These are phyloP conservation scores for Saccharomycopsis capsularis DNA, from an alignment of 805 yeast genomes.

Conservation along the genomic window DNA sequence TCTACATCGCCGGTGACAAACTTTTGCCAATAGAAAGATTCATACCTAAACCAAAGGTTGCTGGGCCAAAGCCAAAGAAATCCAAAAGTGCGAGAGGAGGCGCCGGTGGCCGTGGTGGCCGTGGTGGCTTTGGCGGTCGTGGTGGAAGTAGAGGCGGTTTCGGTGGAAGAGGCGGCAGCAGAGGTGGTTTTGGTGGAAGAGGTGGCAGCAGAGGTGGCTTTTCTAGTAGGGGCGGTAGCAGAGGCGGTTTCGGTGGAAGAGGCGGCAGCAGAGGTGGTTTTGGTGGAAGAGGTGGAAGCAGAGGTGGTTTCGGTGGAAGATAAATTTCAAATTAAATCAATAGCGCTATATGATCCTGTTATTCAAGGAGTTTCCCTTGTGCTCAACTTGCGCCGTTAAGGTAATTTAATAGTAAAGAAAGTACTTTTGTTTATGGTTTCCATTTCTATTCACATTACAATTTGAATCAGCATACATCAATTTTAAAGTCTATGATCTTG, in stretches of 20 bases:
- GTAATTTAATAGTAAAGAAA: too few species aligned
- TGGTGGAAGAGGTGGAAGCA: slow-evolving; percentile 31
- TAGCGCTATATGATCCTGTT: background rate
- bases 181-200: slow-evolving; percentile 40
- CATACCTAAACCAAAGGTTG: slow-evolving; percentile 89
- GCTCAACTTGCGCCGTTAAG: too few species aligned
- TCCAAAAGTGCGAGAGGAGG: slow-evolving; percentile 54
- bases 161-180: slow-evolving; percentile 39
- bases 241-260: slow-evolving; percentile 31
- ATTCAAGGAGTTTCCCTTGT: too few species aligned
- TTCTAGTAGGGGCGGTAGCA: slow-evolving; percentile 30
- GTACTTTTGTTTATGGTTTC: too few species aligned
- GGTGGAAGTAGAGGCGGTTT: slow-evolving; percentile 41
- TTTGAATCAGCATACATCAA: too few species aligned
- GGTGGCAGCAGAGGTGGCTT: slow-evolving; percentile 41
- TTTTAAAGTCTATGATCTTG: too few species aligned
- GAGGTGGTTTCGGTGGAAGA: slow-evolving; percentile 34
- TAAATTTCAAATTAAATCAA: background rate
- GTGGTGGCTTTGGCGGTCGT: slow-evolving; percentile 39
- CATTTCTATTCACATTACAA: too few species aligned
- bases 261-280: slow-evolving; percentile 32
- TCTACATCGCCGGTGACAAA: slow-evolving; percentile 92
- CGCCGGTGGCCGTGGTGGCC: slow-evolving; percentile 37
- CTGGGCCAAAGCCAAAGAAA: slow-evolving; percentile 70
- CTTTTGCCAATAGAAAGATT: slow-evolving; percentile 93